Evolutionary conservation across 768 basidiomycete genomes (phyloP), one percentile per base, ranked within the genome.

Genomic region (Rhodotorula paludigena): DNA sequence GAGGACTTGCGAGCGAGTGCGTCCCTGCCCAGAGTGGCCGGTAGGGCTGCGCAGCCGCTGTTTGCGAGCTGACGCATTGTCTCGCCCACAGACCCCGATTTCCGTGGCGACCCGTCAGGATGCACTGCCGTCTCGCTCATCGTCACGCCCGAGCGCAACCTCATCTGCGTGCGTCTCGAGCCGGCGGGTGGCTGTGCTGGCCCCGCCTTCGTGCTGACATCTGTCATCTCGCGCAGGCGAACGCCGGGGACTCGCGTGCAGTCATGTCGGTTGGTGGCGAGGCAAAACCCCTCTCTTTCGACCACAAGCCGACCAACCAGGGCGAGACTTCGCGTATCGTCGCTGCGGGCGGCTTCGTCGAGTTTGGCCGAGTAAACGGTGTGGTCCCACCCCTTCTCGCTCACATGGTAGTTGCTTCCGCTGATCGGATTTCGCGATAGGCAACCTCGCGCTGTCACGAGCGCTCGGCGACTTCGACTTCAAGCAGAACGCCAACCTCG

Each of bases 381-480:
- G 56, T 45, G 62, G 80, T 77, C 60, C 68, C 55, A 47, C 33
- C 49, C 33, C 35, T 57, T 42, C 23, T 23, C 12, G 28, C 25
- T n/a, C n/a, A 35, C n/a, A n/a, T n/a, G n/a, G n/a, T n/a, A n/a
- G n/a, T n/a, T n/a, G n/a, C 18, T 44, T 18, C 30, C 6, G 33
- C 3, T 18, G 20, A 10, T 18, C n/a, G 20, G 16, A 52, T 33
- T 16, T 18, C 52, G 15, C 42, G 25, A 15, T 74, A 96, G 93
- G 94, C 70, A 98, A 98, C 77, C 86, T 99, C 63, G 94, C 96
- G 0, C 80, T 98, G 45, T 93, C 93, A 23, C 84, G 96, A 74
- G 96, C 96, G 8, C 81, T 99, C 35, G 96, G 96, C 62, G 96
- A 99, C 78, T 98, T 99, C 77, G 92, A 96, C 72, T 99, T 96